These are phyloP conservation scores for Trichosporon inkin DNA, from an alignment of 1,284 basidiomycete species.

Conservation along the genomic window DNA sequence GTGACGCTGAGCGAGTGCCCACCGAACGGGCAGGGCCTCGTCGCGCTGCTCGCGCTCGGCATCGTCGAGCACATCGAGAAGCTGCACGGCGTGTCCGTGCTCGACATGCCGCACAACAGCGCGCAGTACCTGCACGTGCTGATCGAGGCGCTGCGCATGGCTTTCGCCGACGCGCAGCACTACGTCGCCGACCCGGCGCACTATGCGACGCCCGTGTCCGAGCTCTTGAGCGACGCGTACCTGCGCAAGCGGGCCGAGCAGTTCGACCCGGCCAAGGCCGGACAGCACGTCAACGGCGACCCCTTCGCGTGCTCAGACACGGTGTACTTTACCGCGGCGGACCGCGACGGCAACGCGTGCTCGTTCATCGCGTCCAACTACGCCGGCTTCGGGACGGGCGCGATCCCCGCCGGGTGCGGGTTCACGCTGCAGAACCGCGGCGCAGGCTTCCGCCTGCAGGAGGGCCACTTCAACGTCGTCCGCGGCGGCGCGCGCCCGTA, in stretches of 20 bases:
- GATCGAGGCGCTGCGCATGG: slow-evolving; percentile 59
- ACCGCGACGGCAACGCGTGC: slow-evolving; percentile 88
- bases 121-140: slow-evolving; percentile 80
- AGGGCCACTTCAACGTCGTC: slow-evolving; percentile 77
- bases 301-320: slow-evolving; percentile 70
- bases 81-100: slow-evolving; percentile 64
- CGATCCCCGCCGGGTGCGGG: slow-evolving; percentile 85
- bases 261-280: slow-evolving; percentile 66
- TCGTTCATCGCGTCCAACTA: slow-evolving; percentile 80
- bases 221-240: slow-evolving; percentile 78
- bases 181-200: slow-evolving; percentile 84
- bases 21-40: slow-evolving; percentile 92
- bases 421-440: slow-evolving; percentile 96
- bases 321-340: slow-evolving; percentile 83
- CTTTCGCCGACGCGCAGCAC: slow-evolving; percentile 57
- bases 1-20: slow-evolving; percentile 69
- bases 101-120: slow-evolving; percentile 81
- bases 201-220: slow-evolving; percentile 65
- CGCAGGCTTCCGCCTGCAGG: slow-evolving; percentile 70
- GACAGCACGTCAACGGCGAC: slow-evolving; percentile 61
- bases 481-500: slow-evolving; percentile 83
- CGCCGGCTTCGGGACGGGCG: slow-evolving; percentile 61
- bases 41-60: slow-evolving; percentile 81
- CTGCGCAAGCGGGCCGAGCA: slow-evolving; percentile 71
- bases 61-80: slow-evolving; percentile 82